phyloP scores from a whole-genome alignment of 163 green algal genomes.

The Prototheca stagnorum region DNA sequence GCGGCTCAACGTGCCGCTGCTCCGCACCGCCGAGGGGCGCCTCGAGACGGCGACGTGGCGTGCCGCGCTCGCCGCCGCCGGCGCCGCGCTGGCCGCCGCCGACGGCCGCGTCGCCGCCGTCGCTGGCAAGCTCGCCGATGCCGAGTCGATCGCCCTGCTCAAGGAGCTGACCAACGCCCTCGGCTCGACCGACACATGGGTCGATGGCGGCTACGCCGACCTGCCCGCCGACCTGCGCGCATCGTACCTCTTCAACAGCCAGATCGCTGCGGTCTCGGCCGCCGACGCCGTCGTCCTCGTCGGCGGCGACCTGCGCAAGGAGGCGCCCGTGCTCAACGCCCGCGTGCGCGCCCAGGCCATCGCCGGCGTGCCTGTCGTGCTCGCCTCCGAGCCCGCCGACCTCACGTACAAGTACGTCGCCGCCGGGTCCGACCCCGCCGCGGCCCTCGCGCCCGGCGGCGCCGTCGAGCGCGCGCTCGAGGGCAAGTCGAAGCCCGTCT shows the following conservation, averaged over 20 bases:
- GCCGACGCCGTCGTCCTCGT: conserved; percentile 84
- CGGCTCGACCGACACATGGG: conserved; percentile 50
- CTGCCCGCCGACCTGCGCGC: conserved; percentile 56
- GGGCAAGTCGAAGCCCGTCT: conserved; percentile 44
- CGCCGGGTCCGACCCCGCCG: conserved; percentile 51
- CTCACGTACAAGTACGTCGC: conserved; percentile 80
- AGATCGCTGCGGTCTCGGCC: conserved; percentile 63
- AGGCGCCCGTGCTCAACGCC: conserved; percentile 90
- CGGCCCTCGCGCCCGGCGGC: conserved; percentile 35
- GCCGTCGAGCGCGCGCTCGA: conserved; percentile 40
- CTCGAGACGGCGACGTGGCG: conserved; percentile 47
- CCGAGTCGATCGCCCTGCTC: conserved; percentile 72
- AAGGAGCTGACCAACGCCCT: conserved; percentile 90
- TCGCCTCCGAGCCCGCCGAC: conserved; percentile 52
- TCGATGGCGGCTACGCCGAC: conserved; percentile 9
- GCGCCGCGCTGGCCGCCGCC: conserved; percentile 45
- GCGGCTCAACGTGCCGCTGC: conserved; percentile 69
- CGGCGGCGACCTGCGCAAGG: conserved; percentile 75
- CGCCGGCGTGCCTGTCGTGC: conserved; percentile 45
- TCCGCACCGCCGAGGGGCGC: conserved; percentile 31
- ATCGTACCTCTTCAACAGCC: conserved; percentile 82
- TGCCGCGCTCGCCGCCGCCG: conserved; percentile 57
- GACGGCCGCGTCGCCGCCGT: conserved; percentile 64
- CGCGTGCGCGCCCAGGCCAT: conserved; percentile 68
- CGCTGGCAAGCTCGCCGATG: conserved; percentile 83